A percentile compares a stretch with the other conserved stretches of the same genome.
Evolutionary conservation across 768 basidiomycete species (phyloP).

Genomic region (Pilatotrama ljubarskyi): DNA sequence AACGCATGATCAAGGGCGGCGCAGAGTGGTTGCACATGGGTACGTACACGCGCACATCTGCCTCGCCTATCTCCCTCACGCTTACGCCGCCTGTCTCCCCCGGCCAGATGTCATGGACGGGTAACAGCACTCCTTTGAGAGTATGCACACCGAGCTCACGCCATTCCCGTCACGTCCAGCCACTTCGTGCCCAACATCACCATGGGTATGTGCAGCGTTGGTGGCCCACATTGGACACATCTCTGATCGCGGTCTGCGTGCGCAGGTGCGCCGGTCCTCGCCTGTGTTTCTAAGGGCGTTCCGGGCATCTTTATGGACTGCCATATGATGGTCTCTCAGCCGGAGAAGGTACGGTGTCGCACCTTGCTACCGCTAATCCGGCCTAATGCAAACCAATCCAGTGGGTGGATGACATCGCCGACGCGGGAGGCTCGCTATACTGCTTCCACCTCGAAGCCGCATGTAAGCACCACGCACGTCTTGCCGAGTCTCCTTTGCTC

Average conservation of each 20-base stretch:
- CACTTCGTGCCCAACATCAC: constrained; percentile 99
- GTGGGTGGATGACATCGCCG: constrained; percentile 97
- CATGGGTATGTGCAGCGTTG: constrained; percentile 62
- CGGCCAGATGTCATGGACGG: constrained; percentile 97
- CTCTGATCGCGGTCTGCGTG: constrained; percentile 2
- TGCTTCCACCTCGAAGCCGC: constrained; percentile 97
- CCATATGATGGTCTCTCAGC: constrained; percentile 99
- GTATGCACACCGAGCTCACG: neutral
- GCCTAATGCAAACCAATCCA: constrained; percentile 32
- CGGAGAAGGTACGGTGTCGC: constrained; percentile 64
- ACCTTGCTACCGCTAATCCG: neutral
- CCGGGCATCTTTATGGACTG: constrained; percentile 99
- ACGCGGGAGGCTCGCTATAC: constrained; percentile 92
- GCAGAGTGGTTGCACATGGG: constrained; percentile 99
- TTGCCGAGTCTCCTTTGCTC: neutral
- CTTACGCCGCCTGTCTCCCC: neutral
- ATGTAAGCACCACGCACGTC: constrained; percentile 45
- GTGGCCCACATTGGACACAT: neutral
- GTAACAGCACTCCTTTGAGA: constrained; percentile 40
- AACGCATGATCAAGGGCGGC: constrained; percentile 92
- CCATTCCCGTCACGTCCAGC: constrained; percentile 41
- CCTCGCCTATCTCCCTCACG: neutral
- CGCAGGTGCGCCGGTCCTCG: constrained; percentile 83
- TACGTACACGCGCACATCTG: constrained; percentile 33
- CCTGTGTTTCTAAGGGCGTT: constrained; percentile 80